Base-by-base conservation (phyloP, 1,284 basidiomycete species). In the Rugosomyces carneus region DNA sequence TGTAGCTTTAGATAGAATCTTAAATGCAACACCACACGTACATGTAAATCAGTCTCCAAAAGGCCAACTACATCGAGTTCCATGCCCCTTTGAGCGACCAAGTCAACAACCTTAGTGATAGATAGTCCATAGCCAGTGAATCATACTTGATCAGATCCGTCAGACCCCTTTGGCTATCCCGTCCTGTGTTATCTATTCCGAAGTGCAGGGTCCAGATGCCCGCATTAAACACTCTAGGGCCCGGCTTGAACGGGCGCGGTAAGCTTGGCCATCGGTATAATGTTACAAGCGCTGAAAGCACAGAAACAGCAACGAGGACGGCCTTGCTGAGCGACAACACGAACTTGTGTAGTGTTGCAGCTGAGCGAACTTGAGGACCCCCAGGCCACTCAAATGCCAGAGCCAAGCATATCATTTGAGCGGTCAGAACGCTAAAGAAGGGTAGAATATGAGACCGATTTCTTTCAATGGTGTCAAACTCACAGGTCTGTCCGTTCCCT, bases 141-240 rank as follows among this genome's bases (percentile, higher is more conserved):
- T 62, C 67, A 23, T 53, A 80, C 81, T 63, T 70, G 26, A 94
- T 73, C 31, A 95, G 64, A 48, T 86, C 78, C 44, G 81, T 73
- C 65, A 95, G 86, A 8, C 85, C 75, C 36, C 82, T 70, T 62
- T 93, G 89, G 60, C 87, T 90, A 58, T 93, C 91, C 52, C 87
- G 73, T 3, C 91, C 90, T 36, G 73, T 75, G 52, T 90, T 84
- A 57, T 92, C 86, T 41, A 93, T 80, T 1, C 89, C 89, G 61
- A 95, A 95, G 63, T 95, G 92, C 21, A 94, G 73, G 0, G 93
- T 94, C 90, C 91, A 95, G 47, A 96, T 93, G 1, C 91, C 93
- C 8, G 87, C 84, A n/a, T 84, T 86, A 37, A 95, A 70, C 16
- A 91, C 72, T 16, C 87, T 72, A 8, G 84, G 74, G 4, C 76